These are phyloP conservation scores for Ailanthus altissimus DNA, from an alignment of 345 rosid genomes.

Conservation along the genomic window DNA sequence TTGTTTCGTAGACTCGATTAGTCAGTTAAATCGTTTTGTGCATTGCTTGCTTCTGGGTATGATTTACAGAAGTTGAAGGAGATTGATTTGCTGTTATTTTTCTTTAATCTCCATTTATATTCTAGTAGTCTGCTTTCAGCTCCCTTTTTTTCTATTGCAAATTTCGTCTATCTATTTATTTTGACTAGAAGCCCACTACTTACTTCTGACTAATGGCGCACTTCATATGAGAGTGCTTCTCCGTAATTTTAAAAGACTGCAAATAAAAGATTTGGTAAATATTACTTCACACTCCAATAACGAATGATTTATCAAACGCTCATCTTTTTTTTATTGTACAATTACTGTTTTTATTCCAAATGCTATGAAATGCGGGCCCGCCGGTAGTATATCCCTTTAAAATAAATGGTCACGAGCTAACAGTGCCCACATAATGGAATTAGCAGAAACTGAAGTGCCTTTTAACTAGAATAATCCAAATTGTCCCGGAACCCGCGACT, in stretches of 20 bases:
- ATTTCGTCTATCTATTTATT: not conserved
- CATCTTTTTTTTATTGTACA: too few species aligned
- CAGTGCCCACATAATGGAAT: not conserved
- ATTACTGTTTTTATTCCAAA: too few species aligned
- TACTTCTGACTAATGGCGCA: too few species aligned
- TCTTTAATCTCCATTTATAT: not conserved
- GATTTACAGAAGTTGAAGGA: not conserved
- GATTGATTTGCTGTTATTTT: not conserved
- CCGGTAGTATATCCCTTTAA: not conserved
- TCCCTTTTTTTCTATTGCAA: not conserved
- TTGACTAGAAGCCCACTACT: too few species aligned
- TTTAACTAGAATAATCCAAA: not conserved
- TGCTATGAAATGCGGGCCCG: too few species aligned
- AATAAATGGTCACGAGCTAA: not conserved
- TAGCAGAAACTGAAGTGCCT: not conserved
- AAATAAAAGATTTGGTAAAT: too few species aligned
- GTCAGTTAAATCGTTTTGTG: not conserved
- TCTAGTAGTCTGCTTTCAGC: not conserved
- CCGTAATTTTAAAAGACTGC: too few species aligned
- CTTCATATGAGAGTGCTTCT: too few species aligned
- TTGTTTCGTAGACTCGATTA: not conserved
- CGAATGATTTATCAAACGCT: too few species aligned
- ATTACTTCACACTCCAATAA: too few species aligned
- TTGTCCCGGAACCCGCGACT: not conserved
- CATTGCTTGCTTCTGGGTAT: slow-evolving; percentile 7